Base-by-base conservation (phyloP, 2,329 filamentous ascomycete genomes). In the Penicillium sp. region DNA sequence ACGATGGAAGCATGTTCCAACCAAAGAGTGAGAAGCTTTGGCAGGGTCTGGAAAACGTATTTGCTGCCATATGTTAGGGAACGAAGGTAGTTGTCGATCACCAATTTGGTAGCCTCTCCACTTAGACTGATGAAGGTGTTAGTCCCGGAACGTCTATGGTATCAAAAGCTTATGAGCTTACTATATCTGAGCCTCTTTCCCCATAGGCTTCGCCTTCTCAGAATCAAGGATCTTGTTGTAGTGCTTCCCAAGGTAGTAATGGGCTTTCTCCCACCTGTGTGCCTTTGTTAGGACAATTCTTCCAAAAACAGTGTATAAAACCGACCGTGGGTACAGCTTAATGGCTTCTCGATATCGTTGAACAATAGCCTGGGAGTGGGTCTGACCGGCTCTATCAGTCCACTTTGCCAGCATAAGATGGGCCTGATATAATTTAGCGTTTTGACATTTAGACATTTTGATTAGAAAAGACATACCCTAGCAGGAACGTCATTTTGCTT, bases 201-300 rank as follows among this genome's bases (percentile, higher is more conserved):
- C 85, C 19, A 85, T 80, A 37, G 89, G 87, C 52, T 96, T 84
- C 2, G 84, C 80, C 73, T 91, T 93, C 72, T 98, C 92, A 0
- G 91, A 90, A 67, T 98, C 93, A 3, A 97, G 80, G 4, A 98
- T 84, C 74, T 97, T 99, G 73, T 96, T 96, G 82, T 99, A 99
- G 75, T 98, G 92, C 47, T 93, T 91, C 5, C 95, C 95, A 10
- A 99, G 84, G 72, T 97, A 96, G 73, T 98, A 99, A 71, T 98
- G 93, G 0, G 91, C 93, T 74, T 97, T 98, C 71, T 99, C 95
- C 93, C 93, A 99, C 51, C 86, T 86, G 52, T 35, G 39, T 37
- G 43, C 6, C 6, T 42, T 27, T n/a, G 37, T 53, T 54, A 46
- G 55, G 33, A 19, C 9, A 19, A 19, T 27, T 35, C 24, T 24